Evolutionary conservation across 2,329 filamentous ascomycete genomes (phyloP).

Genomic region (Aspergillus transmontanensis): DNA sequence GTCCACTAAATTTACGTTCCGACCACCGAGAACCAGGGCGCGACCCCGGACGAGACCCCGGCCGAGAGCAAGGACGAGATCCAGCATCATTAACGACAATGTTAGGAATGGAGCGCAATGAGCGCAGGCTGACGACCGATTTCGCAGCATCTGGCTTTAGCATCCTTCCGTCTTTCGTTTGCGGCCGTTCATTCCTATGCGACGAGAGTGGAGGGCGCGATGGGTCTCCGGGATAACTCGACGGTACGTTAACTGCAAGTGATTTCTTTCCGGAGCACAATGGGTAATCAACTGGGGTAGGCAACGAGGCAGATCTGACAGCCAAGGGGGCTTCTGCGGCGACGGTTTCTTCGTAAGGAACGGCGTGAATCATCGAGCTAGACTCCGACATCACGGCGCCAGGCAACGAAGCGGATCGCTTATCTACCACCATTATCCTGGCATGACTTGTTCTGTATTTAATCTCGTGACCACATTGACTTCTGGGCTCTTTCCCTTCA

Average conservation of each 20-base stretch:
- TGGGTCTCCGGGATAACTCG: conserved; percentile 17
- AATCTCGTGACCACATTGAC: conserved; percentile 5
- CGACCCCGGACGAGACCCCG: conserved; percentile 33
- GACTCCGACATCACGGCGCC: conserved; percentile 30
- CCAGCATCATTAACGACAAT: conserved; percentile 42
- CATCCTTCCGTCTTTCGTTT: not conserved
- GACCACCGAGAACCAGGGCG: conserved; percentile 46
- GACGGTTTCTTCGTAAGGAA: conserved; percentile 32
- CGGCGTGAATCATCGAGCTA: conserved; percentile 26
- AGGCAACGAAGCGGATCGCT: conserved; percentile 31
- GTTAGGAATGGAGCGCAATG: conserved; percentile 41
- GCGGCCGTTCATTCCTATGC: conserved; percentile 15
- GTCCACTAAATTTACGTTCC: conserved; percentile 45
- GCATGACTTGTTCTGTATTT: conserved; percentile 33
- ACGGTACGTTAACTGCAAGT: conserved; percentile 27
- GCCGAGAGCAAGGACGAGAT: conserved; percentile 36
- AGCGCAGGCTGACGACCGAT: conserved; percentile 30
- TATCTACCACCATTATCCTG: conserved; percentile 37
- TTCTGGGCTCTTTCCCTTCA: not conserved
- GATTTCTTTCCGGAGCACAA: conserved; percentile 28
- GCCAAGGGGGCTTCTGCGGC: conserved; percentile 25
- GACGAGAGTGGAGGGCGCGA: conserved; percentile 15
- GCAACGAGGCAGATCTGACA: conserved; percentile 32
- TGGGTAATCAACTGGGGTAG: conserved; percentile 26
- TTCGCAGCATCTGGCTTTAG: conserved; percentile 20